These are phyloP conservation scores for Kwoniella shandongensis DNA, from an alignment of 768 basidiomycete genomes.

Conservation along the genomic window DNA sequence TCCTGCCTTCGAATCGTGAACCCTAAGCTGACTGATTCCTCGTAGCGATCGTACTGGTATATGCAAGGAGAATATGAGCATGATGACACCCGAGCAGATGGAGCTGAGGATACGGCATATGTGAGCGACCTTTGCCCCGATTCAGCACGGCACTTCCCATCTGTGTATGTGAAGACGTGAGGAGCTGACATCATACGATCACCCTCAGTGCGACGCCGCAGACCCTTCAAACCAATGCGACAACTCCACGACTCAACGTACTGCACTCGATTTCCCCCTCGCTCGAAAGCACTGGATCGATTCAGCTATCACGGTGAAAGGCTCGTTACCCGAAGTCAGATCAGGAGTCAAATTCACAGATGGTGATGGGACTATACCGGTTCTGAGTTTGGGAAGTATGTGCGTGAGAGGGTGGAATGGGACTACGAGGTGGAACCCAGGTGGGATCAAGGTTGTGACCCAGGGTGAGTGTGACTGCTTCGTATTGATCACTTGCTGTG, in stretches of 20 bases:
- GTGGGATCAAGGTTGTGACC: constrained; percentile 78
- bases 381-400: constrained; percentile 70
- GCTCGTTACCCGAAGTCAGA: constrained; percentile 55
- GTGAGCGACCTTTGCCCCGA: constrained; percentile 20
- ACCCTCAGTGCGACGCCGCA: constrained; percentile 55
- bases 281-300: constrained; percentile 79
- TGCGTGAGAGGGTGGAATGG: constrained; percentile 93
- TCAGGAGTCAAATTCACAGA: constrained; percentile 91
- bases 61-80: constrained; percentile 68
- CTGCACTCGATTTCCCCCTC: constrained; percentile 61
- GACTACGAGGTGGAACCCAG: constrained; percentile 80
- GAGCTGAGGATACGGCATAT: constrained; percentile 36
- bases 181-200: not conserved
- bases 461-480: constrained; percentile 61
- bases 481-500: too few relatives aligned
- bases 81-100: constrained; percentile 59
- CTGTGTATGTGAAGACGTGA: too few relatives aligned
- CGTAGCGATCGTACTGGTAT: constrained; percentile 86
- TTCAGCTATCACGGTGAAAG: constrained; percentile 70
- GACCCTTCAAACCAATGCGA: constrained; percentile 56
- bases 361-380: constrained; percentile 78
- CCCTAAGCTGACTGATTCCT: constrained; percentile 11
- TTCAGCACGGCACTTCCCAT: too few relatives aligned
- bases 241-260: constrained; percentile 53
- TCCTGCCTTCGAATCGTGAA: not conserved